Conservation (phyloP, 2,329 filamentous ascomycete species). For the Esteya vermicola region DNA sequence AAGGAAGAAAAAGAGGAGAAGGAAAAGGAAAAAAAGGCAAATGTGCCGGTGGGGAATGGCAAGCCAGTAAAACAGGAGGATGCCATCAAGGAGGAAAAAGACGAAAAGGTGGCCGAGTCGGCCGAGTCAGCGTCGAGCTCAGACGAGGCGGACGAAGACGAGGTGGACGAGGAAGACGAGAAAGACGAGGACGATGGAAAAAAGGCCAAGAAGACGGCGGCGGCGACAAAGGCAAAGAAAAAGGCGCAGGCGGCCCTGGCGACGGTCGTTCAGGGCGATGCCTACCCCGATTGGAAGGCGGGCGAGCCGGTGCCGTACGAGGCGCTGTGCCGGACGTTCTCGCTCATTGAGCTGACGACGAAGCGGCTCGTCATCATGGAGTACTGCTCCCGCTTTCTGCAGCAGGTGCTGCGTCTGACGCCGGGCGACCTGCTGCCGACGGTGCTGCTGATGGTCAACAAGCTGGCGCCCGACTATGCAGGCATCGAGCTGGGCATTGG, state of each 20-base stretch:
- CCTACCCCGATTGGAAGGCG: constrained; percentile 90
- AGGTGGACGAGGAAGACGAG: constrained; percentile 26
- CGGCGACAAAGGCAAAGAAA: constrained; percentile 61
- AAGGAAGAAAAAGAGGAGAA: constrained; percentile 26
- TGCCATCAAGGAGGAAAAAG: background rate
- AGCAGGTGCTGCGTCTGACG: constrained; percentile 85
- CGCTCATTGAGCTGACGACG: constrained; percentile 84
- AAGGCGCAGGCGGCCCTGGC: constrained; percentile 73
- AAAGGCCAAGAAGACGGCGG: constrained; percentile 50
- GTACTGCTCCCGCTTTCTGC: constrained; percentile 79
- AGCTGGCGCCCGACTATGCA: constrained; percentile 89
- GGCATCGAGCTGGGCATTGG: constrained; percentile 97
- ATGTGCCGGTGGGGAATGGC: constrained; percentile 26
- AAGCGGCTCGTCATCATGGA: constrained; percentile 81
- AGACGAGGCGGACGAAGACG: constrained; percentile 22
- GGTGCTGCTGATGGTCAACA: constrained; percentile 93
- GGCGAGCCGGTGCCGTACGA: constrained; percentile 87
- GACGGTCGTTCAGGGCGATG: constrained; percentile 59
- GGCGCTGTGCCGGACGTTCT: constrained; percentile 87
- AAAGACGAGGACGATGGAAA: constrained; percentile 32
- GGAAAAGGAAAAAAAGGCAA: constrained; percentile 25
- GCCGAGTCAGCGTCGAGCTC: constrained; percentile 17
- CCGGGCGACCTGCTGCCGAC: constrained; percentile 79
- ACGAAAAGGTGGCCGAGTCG: constrained; percentile 27
- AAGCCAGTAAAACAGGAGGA: constrained; percentile 14